A percentile compares a stretch with the other conserved stretches of the same genome.
Evolutionary conservation across 768 basidiomycete genomes (phyloP).

Genomic region (Hygrophorus russula): DNA sequence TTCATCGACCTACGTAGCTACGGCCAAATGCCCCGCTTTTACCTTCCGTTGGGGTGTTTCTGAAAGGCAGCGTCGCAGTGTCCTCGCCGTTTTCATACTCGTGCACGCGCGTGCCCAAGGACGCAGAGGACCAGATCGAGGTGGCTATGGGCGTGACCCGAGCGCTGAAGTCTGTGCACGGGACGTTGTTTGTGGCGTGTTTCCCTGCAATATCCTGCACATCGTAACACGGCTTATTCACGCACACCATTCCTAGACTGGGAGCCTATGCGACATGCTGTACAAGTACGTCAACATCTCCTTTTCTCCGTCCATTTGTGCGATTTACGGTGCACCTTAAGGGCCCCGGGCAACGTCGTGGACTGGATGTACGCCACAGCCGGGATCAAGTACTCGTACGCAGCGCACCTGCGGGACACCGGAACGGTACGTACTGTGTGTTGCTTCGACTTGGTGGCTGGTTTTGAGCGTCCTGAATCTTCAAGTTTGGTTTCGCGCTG

Average conservation of each 20-base stretch:
- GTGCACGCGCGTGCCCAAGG: constrained; percentile 49
- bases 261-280: constrained; percentile 31
- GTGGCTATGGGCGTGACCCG: constrained; percentile 55
- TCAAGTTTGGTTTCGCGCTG: constrained; percentile 75
- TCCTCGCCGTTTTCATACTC: constrained; percentile 72
- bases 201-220: too few species aligned
- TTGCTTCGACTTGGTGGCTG: too few species aligned
- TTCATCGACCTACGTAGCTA: constrained; percentile 76
- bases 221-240: too few species aligned
- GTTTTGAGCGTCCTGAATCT: too few species aligned
- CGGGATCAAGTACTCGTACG: constrained; percentile 52
- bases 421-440: constrained; percentile 43
- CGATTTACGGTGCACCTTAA: constrained; percentile 7
- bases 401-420: constrained; percentile 55
- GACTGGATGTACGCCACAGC: constrained; percentile 53
- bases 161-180: constrained; percentile 43
- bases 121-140: constrained; percentile 69
- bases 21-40: constrained; percentile 80
- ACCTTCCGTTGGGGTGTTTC: too few species aligned
- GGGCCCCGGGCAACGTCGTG: constrained; percentile 52
- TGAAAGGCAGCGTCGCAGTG: constrained; percentile 27
- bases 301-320: background rate
- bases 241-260: too few species aligned
- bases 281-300: constrained; percentile 27
- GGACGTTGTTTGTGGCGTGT: constrained; percentile 42